These are phyloP conservation scores for Monosporascus sp. DNA, from an alignment of 2,329 filamentous ascomycete species.

Conservation along the genomic window DNA sequence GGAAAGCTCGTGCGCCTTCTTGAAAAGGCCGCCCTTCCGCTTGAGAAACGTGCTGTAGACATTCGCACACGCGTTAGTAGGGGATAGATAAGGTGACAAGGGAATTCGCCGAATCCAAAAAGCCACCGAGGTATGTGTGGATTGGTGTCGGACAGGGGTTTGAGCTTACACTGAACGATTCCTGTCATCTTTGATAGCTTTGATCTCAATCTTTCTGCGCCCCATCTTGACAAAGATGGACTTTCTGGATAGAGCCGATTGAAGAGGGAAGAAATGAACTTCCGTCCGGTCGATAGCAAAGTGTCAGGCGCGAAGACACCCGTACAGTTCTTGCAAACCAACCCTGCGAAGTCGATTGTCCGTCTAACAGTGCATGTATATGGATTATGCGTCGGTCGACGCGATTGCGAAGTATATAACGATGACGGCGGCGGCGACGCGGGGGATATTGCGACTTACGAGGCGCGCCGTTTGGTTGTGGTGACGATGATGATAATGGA, in stretches of 20 bases:
- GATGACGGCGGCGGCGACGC: not conserved
- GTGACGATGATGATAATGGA: not conserved
- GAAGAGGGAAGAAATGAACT: not conserved
- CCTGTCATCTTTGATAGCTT: conserved; percentile 97
- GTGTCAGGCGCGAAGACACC: not conserved
- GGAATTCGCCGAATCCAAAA: not conserved
- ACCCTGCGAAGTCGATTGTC: not conserved
- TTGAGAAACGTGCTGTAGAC: conserved; percentile 83
- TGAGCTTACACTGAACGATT: conserved; percentile 89
- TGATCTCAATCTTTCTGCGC: conserved; percentile 99
- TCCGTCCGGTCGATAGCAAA: not conserved
- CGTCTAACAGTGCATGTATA: not conserved
- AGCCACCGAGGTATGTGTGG: not conserved
- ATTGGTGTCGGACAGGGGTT: not conserved
- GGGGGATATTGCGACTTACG: not conserved
- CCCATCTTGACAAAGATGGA: conserved; percentile 60
- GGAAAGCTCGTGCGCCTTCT: conserved; percentile 97
- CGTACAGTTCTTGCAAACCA: not conserved
- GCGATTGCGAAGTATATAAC: not conserved
- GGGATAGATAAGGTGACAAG: conserved; percentile 1
- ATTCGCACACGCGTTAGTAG: conserved; percentile 10
- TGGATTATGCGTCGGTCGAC: not conserved
- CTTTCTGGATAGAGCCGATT: conserved; percentile 4
- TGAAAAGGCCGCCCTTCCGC: conserved; percentile 97
- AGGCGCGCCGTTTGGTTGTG: not conserved